A percentile compares a stretch with the other conserved stretches of the same genome.
Evolutionary conservation across 2,329 filamentous ascomycete genomes (phyloP).

Genomic region (Coniella lustricola): DNA sequence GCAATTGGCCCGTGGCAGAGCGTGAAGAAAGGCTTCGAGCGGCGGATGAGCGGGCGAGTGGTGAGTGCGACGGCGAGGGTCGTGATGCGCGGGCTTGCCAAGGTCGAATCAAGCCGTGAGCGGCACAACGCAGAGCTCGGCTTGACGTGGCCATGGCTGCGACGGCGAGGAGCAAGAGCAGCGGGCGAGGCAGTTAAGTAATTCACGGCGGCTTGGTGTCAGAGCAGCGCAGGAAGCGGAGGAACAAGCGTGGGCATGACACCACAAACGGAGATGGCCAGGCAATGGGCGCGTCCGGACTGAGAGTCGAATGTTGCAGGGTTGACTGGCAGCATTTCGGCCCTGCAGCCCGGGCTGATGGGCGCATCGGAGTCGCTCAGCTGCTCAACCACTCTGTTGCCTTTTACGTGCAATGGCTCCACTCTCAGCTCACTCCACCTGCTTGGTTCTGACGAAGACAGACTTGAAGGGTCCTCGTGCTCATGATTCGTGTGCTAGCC

Average conservation of each 20-base stretch:
- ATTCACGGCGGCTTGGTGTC: background rate
- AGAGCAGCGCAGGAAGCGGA: background rate
- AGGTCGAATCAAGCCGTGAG: slow-evolving; percentile 7
- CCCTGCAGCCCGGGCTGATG: slow-evolving; percentile 3
- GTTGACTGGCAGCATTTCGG: background rate
- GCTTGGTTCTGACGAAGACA: background rate
- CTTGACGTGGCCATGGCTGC: slow-evolving; percentile 14
- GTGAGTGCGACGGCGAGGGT: slow-evolving; percentile 4
- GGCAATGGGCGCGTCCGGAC: slow-evolving; percentile 4
- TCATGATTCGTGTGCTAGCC: too few species aligned
- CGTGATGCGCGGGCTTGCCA: slow-evolving; percentile 1
- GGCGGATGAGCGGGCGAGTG: slow-evolving; percentile 4
- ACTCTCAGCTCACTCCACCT: slow-evolving; percentile 1
- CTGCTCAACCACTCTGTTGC: background rate
- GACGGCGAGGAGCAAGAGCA: background rate
- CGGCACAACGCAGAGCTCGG: slow-evolving; percentile 16
- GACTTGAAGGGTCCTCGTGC: too few species aligned
- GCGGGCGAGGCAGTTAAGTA: background rate
- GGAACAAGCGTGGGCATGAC: slow-evolving; percentile 6
- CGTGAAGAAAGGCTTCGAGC: slow-evolving; percentile 8
- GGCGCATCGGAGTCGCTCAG: background rate
- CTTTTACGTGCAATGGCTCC: slow-evolving; percentile 3
- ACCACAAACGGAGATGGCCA: slow-evolving; percentile 8
- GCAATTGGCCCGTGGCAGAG: slow-evolving; percentile 15
- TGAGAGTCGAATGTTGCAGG: slow-evolving; percentile 5